phyloP scores from a whole-genome alignment of 2,329 filamentous ascomycete species.

The Ophiocordyceps camponoti-floridani region DNA sequence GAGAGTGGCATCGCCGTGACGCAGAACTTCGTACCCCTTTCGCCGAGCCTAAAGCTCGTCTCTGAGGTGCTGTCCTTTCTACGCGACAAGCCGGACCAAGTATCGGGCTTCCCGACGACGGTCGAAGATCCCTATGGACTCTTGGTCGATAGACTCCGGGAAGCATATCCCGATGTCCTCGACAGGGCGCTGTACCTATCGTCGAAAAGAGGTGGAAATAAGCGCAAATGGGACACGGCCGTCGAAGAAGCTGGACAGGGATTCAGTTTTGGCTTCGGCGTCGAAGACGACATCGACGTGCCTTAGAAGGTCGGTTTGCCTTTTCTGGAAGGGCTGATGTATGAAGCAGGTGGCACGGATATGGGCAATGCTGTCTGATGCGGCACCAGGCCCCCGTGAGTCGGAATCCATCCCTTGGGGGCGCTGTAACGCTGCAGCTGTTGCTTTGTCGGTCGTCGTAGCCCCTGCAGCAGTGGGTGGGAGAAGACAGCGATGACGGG shows the following conservation, averaged over 20 bases:
- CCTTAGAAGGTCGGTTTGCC: background rate
- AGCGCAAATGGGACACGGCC: constrained; percentile 74
- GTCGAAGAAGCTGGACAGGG: constrained; percentile 27
- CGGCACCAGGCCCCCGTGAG: background rate
- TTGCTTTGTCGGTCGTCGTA: background rate
- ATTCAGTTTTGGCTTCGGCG: constrained; percentile 39
- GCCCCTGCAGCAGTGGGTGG: background rate
- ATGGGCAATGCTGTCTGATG: background rate
- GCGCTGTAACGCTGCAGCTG: background rate
- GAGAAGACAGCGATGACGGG: background rate
- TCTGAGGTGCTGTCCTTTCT: constrained; percentile 64
- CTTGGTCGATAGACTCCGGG: constrained; percentile 52
- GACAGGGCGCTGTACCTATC: constrained; percentile 46
- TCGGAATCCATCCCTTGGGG: background rate
- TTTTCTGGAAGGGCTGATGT: background rate
- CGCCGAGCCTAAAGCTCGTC: constrained; percentile 36
- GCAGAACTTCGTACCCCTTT: constrained; percentile 80
- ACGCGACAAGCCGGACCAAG: constrained; percentile 63
- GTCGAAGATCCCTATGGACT: constrained; percentile 56
- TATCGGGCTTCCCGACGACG: constrained; percentile 65
- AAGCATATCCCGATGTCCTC: constrained; percentile 47
- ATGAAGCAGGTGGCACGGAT: background rate
- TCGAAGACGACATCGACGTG: constrained; percentile 24
- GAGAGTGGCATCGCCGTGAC: constrained; percentile 75
- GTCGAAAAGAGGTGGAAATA: constrained; percentile 46